These are phyloP conservation scores for Begonia loranthoides DNA, from an alignment of 306 rosid genomes.

Conservation along the genomic window DNA sequence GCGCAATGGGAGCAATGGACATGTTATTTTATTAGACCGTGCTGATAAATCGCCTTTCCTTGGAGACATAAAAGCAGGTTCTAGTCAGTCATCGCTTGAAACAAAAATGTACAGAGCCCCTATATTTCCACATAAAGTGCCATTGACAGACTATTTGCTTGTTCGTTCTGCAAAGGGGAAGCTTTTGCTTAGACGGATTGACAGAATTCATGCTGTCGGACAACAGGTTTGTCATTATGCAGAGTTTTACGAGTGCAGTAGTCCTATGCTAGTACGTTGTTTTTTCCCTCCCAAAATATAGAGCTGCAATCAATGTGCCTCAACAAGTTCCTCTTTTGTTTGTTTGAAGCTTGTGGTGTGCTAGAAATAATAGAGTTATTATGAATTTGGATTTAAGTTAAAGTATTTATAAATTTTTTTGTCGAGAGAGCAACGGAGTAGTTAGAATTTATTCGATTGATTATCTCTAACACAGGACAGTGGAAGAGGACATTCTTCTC, in stretches of 20 bases:
- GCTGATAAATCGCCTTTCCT: conserved; percentile 95
- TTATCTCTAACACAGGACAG: too few relatives aligned
- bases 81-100: conserved; percentile 77
- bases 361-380: too few relatives aligned
- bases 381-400: too few relatives aligned
- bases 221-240: conserved; percentile 62
- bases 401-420: too few relatives aligned
- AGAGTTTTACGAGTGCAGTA: not conserved
- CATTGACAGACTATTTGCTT: conserved; percentile 68
- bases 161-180: conserved; percentile 95
- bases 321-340: too few relatives aligned
- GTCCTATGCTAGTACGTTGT: not conserved
- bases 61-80: conserved; percentile 81
- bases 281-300: too few relatives aligned
- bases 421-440: too few relatives aligned
- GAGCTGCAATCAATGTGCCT: too few relatives aligned
- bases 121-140: conserved; percentile 78
- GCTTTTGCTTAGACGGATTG: conserved; percentile 79
- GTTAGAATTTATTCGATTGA: too few relatives aligned
- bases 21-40: conserved; percentile 69
- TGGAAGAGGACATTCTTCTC: too few relatives aligned
- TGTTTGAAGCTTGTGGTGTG: too few relatives aligned
- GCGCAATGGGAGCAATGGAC: conserved; percentile 62
- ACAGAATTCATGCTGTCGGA: conserved; percentile 69
- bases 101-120: conserved; percentile 97